Evolutionary conservation across 495 filamentous ascomycete species (phyloP).

Genomic region (Ramalina intermedia): DNA sequence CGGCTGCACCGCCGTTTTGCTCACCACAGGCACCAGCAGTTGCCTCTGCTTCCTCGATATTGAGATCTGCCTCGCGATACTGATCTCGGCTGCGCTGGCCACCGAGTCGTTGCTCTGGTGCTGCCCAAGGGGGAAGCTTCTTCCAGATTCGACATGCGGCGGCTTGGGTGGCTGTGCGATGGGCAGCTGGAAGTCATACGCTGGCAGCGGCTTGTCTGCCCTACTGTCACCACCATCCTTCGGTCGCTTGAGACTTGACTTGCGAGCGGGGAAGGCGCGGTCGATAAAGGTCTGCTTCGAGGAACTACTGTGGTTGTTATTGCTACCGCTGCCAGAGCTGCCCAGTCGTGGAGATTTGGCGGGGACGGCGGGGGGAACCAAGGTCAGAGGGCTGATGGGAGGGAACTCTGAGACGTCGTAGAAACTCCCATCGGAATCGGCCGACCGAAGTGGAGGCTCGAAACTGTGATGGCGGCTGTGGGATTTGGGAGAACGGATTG

Average conservation of each 20-base stretch:
- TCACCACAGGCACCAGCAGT: conserved; percentile 21
- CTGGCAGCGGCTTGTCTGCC: background rate
- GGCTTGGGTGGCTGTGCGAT: background rate
- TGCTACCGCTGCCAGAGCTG: background rate
- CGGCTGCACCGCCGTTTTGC: conserved; percentile 10
- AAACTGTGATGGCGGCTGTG: conserved; percentile 3
- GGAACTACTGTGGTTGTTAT: background rate
- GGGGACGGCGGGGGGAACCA: background rate
- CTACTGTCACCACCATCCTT: background rate
- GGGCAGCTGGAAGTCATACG: background rate
- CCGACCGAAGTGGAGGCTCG: background rate
- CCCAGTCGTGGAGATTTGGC: conserved; percentile 5
- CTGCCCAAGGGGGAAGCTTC: conserved; percentile 18
- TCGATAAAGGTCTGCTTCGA: conserved; percentile 2
- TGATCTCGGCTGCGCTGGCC: conserved; percentile 35
- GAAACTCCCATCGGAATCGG: background rate
- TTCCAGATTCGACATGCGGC: background rate
- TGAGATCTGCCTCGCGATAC: conserved; percentile 44
- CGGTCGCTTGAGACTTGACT: conserved; percentile 7
- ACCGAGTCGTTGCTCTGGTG: conserved; percentile 9
- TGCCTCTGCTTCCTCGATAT: conserved; percentile 40
- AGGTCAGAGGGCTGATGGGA: background rate
- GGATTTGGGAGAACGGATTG: background rate
- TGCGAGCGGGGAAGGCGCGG: conserved; percentile 6
- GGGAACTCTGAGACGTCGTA: background rate